Conservation (phyloP, 163 green algal genomes). For the Trebouxia gelatinosa region DNA sequence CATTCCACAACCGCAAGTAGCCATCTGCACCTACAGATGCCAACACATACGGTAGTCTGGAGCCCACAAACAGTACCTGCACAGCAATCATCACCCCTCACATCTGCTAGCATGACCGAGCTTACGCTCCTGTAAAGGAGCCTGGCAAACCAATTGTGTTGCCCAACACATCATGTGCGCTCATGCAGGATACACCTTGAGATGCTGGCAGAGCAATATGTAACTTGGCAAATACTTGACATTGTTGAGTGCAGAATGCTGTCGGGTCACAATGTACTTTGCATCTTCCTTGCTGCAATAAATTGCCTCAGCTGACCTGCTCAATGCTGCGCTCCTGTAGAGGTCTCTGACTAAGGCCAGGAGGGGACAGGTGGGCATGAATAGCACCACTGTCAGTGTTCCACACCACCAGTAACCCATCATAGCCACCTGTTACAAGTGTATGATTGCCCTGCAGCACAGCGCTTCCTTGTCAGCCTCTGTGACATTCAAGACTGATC, state of each 20-base stretch:
- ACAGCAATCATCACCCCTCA: no score
- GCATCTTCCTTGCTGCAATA: not conserved
- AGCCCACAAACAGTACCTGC: conserved; percentile 42
- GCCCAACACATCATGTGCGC: not conserved
- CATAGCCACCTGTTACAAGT: conserved; percentile 49
- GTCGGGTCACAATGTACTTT: not conserved
- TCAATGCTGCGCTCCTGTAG: conserved; percentile 50
- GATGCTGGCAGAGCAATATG: not conserved
- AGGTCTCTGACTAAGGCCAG: conserved; percentile 19
- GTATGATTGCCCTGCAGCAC: conserved; percentile 34
- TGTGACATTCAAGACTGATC: no score
- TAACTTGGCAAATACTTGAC: not conserved
- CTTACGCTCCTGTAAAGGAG: no score
- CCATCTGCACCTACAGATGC: conserved; percentile 53
- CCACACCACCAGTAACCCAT: conserved; percentile 51
- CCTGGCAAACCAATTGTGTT: no score
- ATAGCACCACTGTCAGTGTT: conserved; percentile 49
- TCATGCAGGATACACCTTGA: not conserved
- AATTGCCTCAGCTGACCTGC: conserved; percentile 33
- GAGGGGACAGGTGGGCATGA: conserved; percentile 36
- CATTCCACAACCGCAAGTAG: conserved; percentile 46
- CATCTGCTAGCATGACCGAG: no score
- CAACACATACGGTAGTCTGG: conserved; percentile 39
- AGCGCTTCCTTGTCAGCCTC: no score
- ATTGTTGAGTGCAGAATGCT: not conserved